These are phyloP conservation scores for Aureobasidium lini DNA, from an alignment of 2,329 filamentous ascomycete genomes.

Conservation along the genomic window DNA sequence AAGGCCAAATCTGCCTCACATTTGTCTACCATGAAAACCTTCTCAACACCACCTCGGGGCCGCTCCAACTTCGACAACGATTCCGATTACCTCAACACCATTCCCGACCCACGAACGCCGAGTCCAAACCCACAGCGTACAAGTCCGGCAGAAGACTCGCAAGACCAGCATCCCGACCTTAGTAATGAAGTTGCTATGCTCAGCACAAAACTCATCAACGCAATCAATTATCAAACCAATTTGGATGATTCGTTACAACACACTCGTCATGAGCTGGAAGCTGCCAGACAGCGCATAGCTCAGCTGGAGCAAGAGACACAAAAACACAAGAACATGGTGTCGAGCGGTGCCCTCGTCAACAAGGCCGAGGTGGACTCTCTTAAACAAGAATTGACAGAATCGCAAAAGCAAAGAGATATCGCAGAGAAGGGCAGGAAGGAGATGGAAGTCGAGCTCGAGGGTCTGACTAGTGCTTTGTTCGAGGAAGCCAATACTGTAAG, in stretches of 20 bases:
- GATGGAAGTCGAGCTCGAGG: conserved; percentile 89
- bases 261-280: conserved; percentile 75
- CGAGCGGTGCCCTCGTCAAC: conserved; percentile 67
- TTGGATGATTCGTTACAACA: conserved; percentile 82
- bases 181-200: conserved; percentile 77
- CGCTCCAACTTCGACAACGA: conserved; percentile 13
- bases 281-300: conserved; percentile 58
- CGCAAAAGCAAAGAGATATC: conserved; percentile 32
- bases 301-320: conserved; percentile 62
- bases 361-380: conserved; percentile 50
- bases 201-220: conserved; percentile 92
- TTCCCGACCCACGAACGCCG: conserved; percentile 17
- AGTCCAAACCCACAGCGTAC: conserved; percentile 14
- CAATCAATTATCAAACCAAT: conserved; percentile 91
- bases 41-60: conserved; percentile 1
- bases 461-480: conserved; percentile 84
- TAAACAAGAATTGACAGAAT: conserved; percentile 34
- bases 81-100: conserved; percentile 15
- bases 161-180: conserved; percentile 46
- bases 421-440: conserved; percentile 65
- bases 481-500: conserved; percentile 85
- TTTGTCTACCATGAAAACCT: conserved; percentile 3
- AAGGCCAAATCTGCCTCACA: conserved; percentile 12
- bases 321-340: conserved; percentile 62
- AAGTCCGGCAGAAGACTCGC: conserved; percentile 3